Evolutionary conservation across 306 rosid genomes (phyloP).

Genomic region (Sicyos edulis): DNA sequence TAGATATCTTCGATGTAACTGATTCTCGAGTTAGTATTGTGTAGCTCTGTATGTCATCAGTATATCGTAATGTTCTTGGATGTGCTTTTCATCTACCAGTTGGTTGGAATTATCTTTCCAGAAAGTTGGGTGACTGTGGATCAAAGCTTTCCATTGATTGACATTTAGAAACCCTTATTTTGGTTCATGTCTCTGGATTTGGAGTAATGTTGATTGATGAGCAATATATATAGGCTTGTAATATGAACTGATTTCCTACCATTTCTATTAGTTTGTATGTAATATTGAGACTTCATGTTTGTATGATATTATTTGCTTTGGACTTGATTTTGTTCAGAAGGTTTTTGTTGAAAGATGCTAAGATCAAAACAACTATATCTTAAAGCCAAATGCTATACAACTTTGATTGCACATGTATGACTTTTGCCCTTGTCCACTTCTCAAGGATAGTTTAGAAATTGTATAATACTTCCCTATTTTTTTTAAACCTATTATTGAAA

Average conservation of each 20-base stretch:
- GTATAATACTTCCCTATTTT: background rate
- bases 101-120: slow-evolving; percentile 9
- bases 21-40: slow-evolving; percentile 11
- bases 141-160: slow-evolving; percentile 1
- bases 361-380: background rate
- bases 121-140: slow-evolving; percentile 1
- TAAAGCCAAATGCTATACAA: background rate
- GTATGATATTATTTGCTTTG: background rate
- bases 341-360: background rate
- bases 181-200: background rate
- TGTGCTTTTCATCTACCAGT: slow-evolving; percentile 1
- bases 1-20: background rate
- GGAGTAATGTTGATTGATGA: slow-evolving; percentile 12
- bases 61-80: slow-evolving; percentile 3
- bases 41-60: background rate
- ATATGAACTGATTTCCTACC: background rate
- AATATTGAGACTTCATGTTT: background rate
- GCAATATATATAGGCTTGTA: slow-evolving; percentile 17
- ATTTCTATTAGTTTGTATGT: background rate
- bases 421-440: background rate
- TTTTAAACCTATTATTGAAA: too few species aligned
- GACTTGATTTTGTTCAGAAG: background rate
- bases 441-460: background rate
- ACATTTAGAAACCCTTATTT: background rate
- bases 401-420: background rate